Conservation (phyloP, 805 yeast genomes). For the Isabelozyma rhagii region DNA sequence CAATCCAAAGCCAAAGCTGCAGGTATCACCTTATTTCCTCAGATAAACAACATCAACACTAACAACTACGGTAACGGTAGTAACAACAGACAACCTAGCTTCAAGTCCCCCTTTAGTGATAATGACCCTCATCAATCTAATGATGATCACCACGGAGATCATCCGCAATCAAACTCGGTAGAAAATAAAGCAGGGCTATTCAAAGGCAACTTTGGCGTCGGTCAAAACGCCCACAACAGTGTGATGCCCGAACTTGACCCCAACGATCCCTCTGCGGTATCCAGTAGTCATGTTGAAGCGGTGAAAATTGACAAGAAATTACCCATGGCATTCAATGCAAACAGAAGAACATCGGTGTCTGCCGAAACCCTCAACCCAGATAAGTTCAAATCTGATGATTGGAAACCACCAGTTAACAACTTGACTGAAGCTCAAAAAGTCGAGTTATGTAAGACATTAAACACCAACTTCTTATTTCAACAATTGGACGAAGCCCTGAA, state of each 20-base stretch:
- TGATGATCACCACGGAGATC: conserved; percentile 1
- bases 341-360: conserved; percentile 84
- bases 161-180: not conserved
- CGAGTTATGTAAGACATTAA: conserved; percentile 68
- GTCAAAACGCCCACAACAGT: conserved; percentile 2
- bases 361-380: conserved; percentile 86
- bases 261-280: conserved; percentile 13
- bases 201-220: conserved; percentile 23
- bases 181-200: conserved; percentile 16
- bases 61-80: conserved; percentile 26
- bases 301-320: conserved; percentile 28
- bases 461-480: conserved; percentile 79
- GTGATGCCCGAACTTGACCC: conserved; percentile 22
- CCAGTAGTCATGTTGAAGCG: conserved; percentile 8
- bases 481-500: conserved; percentile 78
- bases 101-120: conserved; percentile 61
- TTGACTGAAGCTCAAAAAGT: conserved; percentile 60
- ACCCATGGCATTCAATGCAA: conserved; percentile 66
- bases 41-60: conserved; percentile 31
- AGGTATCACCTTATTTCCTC: conserved; percentile 47
- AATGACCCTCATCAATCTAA: conserved; percentile 54
- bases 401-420: conserved; percentile 71
- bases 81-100: conserved; percentile 41
- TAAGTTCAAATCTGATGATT: conserved; percentile 59
- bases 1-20: conserved; percentile 47